Base-by-base conservation (phyloP, 2,329 filamentous ascomycete genomes). In the Aspergillus chevalieri region DNA sequence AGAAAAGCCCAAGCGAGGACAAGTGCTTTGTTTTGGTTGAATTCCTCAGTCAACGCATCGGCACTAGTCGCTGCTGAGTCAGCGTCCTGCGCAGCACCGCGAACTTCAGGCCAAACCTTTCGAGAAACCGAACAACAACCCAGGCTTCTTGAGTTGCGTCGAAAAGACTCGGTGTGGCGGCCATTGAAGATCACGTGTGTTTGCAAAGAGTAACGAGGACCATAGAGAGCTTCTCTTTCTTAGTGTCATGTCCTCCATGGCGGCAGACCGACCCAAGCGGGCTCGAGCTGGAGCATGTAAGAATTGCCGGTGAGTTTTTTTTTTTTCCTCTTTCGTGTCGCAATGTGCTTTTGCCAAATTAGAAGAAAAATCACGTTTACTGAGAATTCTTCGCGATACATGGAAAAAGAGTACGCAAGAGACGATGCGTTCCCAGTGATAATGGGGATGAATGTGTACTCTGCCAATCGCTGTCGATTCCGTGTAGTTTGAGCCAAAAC, bases 341-440 rank as follows among this genome's bases (percentile, higher is more conserved):
- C 19, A 46, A n/a, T 22, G 21, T 6, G 6, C 8, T 24, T 30
- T 2, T 12, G 19, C 17, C 17, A 6, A 41, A 19, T 10, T n/a
- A n/a, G 12, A 41, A 10, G 38, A 41, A 41, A 21, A 41, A 17
- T n/a, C 26, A 30, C 26, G 9, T 30, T 36, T 36, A 17, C 34
- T 36, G n/a, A 41, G 38, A 41, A 41, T 19, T 30, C 26, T 10
- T 30, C 26, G 26, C 26, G 17, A 41, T 19, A 41, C 10, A 12
- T 10, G 7, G 19, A 21, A 21, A 41, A 41, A 52, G 50, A 17
- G 36, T 41, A 43, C 51, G 52, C 19, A 59, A 57, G 47, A 52
- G 51, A 47, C 53, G 55, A 10, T 59, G 57, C 34, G 51, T 53
- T 8, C 57, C 55, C 17, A 42, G 44, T 10, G 44, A 21, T 6